Conservation (phyloP, 192 early-diverging fungal genomes). For the Spizellomyces sp. region DNA sequence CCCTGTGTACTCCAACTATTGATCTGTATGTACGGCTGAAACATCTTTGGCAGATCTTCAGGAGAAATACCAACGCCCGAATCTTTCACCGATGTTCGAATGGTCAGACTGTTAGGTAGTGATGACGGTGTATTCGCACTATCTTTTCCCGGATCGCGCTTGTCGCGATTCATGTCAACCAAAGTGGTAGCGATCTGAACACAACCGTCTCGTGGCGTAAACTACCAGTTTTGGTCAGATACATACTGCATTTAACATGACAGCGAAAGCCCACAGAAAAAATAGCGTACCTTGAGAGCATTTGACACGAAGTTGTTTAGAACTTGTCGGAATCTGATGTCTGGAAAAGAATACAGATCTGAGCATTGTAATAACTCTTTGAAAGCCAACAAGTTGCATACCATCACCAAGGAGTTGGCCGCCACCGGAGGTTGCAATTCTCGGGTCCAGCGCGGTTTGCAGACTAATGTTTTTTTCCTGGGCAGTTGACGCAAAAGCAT, state of each 20-base stretch:
- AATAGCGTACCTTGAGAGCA: constrained; percentile 8
- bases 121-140: no score
- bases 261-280: no score
- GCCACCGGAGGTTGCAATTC: constrained; percentile 3
- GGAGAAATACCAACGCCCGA: constrained; percentile 16
- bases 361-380: neutral
- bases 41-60: constrained; percentile 21
- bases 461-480: constrained; percentile 17
- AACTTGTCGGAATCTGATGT: constrained; percentile 10
- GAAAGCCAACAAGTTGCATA: neutral
- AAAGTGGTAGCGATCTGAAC: constrained; percentile 4
- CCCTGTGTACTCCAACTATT: constrained; percentile 15
- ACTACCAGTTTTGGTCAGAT: neutral
- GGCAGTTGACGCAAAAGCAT: constrained; percentile 11
- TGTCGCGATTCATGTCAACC: neutral
- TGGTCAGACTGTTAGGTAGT: neutral
- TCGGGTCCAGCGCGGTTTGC: neutral
- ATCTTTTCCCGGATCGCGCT: neutral
- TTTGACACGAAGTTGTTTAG: constrained; percentile 19
- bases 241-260: no score
- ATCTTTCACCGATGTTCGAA: constrained; percentile 27
- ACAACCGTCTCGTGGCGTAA: constrained; percentile 7
- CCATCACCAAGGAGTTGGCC: constrained; percentile 16
- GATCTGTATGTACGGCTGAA: constrained; percentile 30
- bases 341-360: neutral